Conservation (phyloP, 2,329 filamentous ascomycete species). For the Emmonsia crescens region DNA sequence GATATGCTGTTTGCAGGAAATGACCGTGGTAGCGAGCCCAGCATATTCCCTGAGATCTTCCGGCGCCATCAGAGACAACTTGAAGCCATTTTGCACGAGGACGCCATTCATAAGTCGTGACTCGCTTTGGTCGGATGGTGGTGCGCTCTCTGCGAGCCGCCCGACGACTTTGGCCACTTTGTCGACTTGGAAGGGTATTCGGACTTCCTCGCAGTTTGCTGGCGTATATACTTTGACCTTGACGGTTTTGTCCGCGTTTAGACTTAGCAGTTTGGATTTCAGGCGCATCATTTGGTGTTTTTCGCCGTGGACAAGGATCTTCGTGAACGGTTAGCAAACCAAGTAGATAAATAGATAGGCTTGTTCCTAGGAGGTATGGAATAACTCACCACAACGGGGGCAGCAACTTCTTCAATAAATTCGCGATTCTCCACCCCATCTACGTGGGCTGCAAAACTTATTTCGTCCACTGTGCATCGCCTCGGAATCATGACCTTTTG, state of each 20-base stretch:
- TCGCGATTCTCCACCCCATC: conserved; percentile 92
- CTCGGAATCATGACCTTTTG: conserved; percentile 87
- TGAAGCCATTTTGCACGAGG: conserved; percentile 94
- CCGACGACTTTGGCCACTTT: conserved; percentile 95
- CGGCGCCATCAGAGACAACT: conserved; percentile 90
- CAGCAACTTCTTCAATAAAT: conserved; percentile 88
- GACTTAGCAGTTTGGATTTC: conserved; percentile 86
- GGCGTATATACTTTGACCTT: conserved; percentile 92
- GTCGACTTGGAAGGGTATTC: conserved; percentile 89
- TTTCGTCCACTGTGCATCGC: conserved; percentile 86
- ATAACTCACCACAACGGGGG: conserved; percentile 75
- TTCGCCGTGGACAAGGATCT: conserved; percentile 95
- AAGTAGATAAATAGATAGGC: neutral
- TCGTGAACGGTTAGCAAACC: neutral
- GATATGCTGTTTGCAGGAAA: conserved; percentile 83
- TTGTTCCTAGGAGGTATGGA: neutral
- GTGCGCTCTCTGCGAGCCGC: conserved; percentile 71
- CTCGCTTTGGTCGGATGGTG: conserved; percentile 41
- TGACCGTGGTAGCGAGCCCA: conserved; percentile 89
- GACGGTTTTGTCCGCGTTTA: conserved; percentile 68
- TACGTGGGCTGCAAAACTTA: conserved; percentile 92
- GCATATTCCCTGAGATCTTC: conserved; percentile 94
- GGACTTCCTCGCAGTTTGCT: conserved; percentile 86
- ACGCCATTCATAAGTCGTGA: conserved; percentile 70
- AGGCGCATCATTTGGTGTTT: conserved; percentile 97